Evolutionary conservation across 768 basidiomycete genomes (phyloP).

Genomic region (Rhizopogon sp.): DNA sequence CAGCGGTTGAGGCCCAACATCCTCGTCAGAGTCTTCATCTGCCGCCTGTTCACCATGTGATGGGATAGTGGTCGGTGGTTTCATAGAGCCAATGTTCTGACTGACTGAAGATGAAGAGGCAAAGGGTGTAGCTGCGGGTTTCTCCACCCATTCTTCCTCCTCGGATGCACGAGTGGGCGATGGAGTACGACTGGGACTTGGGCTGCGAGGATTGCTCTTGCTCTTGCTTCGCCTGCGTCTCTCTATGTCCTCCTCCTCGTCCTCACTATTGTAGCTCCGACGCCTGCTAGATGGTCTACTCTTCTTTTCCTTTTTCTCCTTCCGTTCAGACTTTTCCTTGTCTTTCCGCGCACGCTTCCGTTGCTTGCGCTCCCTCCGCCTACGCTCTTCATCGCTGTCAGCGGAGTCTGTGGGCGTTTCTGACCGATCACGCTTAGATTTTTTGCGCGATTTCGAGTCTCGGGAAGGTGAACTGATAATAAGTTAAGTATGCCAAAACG

Average conservation of each 20-base stretch:
- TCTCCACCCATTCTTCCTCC: constrained; percentile 70
- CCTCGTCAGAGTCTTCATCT: constrained; percentile 53
- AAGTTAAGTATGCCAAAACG: not conserved
- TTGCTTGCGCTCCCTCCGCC: constrained; percentile 55
- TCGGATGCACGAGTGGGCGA: constrained; percentile 26
- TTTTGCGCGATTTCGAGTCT: constrained; percentile 48
- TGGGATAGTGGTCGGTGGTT: constrained; percentile 17
- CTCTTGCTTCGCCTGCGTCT: constrained; percentile 27
- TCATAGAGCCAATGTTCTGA: constrained; percentile 17
- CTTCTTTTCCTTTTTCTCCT: constrained; percentile 30
- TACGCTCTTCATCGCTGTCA: constrained; percentile 53
- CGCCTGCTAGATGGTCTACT: constrained; percentile 27
- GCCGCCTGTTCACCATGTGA: constrained; percentile 13
- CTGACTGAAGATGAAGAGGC: constrained; percentile 12
- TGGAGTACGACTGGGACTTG: constrained; percentile 29
- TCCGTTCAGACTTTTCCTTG: constrained; percentile 39
- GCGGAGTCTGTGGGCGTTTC: constrained; percentile 37
- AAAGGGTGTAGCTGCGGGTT: constrained; percentile 30
- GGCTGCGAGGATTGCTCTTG: constrained; percentile 27
- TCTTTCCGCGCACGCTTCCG: constrained; percentile 50
- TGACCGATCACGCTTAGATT: constrained; percentile 54
- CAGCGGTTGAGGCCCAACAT: constrained; percentile 77
- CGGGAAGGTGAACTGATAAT: constrained; percentile 51
- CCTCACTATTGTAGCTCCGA: constrained; percentile 30
- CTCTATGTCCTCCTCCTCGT: constrained; percentile 35